Evolutionary conservation across 192 early-diverging fungal species (phyloP), one percentile per base, ranked within the genome.

Genomic region (Coemansia sp.): DNA sequence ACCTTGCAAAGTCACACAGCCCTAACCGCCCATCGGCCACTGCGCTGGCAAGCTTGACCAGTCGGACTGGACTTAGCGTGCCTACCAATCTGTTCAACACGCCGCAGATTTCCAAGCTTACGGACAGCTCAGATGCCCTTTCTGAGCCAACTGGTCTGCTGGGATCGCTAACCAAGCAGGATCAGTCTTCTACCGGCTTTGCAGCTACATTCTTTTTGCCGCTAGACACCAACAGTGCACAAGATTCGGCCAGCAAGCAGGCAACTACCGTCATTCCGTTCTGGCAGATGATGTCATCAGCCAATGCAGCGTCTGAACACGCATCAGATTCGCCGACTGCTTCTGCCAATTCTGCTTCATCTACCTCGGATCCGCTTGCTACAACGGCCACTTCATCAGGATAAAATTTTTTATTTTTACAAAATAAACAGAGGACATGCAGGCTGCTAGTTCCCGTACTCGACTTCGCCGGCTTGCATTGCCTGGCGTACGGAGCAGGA

Each of bases 121-220:
- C 39, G 12, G 26, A 16, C 10, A 26, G 28, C 5, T 38, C 32
- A 8, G 46, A 48, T 30, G 23, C 16, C 11, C 43, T n/a, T 17
- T 14, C 18, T 5, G 47, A 49, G 31, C 47, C n/a, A 17, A 48
- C 43, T 0, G 43, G 21, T 0, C 18, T 20, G 17, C 21, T 45
- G 43, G 43, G 18, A 21, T 15, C 43, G 21, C 43, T 45, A 12
- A 8, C n/a, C 40, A 41, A 41, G 40, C 51, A 26, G 31, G 39
- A 14, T 18, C 11, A 51, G 15, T 21, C 62, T 4, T 56, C 49
- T 3, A 60, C 2, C 14, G 73, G 73, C 0, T 76, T 69, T 60
- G 66, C 73, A 1, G 63, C 66, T 5, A 76, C 73, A 20, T 76
- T 69, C 41, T 59, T 62, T 15, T 40, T 76, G 34, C 52, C 62